Base-by-base conservation (phyloP, 441 rosid species). In the Populus hybrid region DNA sequence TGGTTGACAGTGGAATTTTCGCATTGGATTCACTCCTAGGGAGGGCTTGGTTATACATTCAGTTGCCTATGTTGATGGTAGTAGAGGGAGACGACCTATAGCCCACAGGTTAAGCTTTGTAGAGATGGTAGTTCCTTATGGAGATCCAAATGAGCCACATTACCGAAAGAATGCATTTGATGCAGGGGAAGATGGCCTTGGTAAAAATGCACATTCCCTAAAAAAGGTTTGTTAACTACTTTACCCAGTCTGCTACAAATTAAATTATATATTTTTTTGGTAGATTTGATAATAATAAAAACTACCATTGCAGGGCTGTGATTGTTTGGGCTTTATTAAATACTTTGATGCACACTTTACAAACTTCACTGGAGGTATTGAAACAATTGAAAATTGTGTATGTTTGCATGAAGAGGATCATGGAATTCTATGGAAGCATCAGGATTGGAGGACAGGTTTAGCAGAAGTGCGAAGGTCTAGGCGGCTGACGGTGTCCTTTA, bases 151-250 rank as follows among this genome's bases (percentile, higher is more conserved):
- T 82, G 98, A 91, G 38, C 98, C 98, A 63, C 98, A 93, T 81
- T 93, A 93, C 81, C 77, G 94, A 76, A 94, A 94, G 76, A 94
- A 93, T 85, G 98, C 97, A n/a, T 94, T 94, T 68, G 97, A 94
- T 89, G 98, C 98, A 1, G 97, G 97, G 79, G 97, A 94, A 84
- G 98, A 94, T 76, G 98, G 98, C 72, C 95, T 94, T 71, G 97
- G 97, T 68, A 94, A 93, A 87, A 94, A 93, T 69, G 96, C 98
- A 18, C 96, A 91, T 83, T 91, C 98, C 28, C 97, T 94, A 65
- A 94, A 94, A 84, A 93, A 89, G 93, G 98, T 94, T 53, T 61
- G 83, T 56, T 10, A 56, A 73, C 76, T 59, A 0, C n/a, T n/a
- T n/a, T n/a, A n/a, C n/a, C n/a, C n/a, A n/a, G n/a, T n/a, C n/a